phyloP scores from a whole-genome alignment of 164 flowering plant genomes.

The Platanus orientalis region DNA sequence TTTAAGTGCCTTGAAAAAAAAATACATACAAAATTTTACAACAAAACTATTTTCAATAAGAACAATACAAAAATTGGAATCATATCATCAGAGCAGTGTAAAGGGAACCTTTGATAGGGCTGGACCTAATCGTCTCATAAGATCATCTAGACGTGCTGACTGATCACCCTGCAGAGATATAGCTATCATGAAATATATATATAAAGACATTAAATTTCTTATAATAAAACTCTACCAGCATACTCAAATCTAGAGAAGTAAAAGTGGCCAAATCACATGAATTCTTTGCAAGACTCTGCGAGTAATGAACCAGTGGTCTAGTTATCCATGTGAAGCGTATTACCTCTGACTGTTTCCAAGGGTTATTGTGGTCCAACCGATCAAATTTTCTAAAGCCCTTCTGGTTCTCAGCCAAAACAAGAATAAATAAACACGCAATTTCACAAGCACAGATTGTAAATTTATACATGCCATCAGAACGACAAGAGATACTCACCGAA shows the following conservation, averaged over 20 bases:
- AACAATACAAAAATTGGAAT: constrained; percentile 7
- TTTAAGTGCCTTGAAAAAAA: background rate
- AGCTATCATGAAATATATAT: background rate
- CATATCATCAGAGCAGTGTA: constrained; percentile 18
- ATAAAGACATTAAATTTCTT: background rate
- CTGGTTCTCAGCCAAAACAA: constrained; percentile 17
- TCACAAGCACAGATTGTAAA: background rate
- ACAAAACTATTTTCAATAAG: no score
- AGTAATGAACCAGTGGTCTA: no score
- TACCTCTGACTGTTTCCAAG: constrained; percentile 32
- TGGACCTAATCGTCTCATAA: constrained; percentile 46
- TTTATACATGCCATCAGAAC: background rate
- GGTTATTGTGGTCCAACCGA: constrained; percentile 7
- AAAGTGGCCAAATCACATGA: no score
- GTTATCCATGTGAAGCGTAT: background rate
- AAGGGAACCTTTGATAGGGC: constrained; percentile 52
- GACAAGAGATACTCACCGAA: constrained; percentile 20
- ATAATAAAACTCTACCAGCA: background rate
- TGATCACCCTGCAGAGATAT: constrained; percentile 34
- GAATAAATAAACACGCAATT: background rate
- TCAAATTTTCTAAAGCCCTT: constrained; percentile 18
- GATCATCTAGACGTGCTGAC: constrained; percentile 36
- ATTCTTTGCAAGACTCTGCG: no score
- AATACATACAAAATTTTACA: background rate
- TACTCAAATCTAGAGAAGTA: no score